Percentiles rank a stretch among this genome's conserved stretches.
These are phyloP conservation scores for Mucor sp. DNA, from an alignment of 371 early-diverging fungal species.

Conservation along the genomic window DNA sequence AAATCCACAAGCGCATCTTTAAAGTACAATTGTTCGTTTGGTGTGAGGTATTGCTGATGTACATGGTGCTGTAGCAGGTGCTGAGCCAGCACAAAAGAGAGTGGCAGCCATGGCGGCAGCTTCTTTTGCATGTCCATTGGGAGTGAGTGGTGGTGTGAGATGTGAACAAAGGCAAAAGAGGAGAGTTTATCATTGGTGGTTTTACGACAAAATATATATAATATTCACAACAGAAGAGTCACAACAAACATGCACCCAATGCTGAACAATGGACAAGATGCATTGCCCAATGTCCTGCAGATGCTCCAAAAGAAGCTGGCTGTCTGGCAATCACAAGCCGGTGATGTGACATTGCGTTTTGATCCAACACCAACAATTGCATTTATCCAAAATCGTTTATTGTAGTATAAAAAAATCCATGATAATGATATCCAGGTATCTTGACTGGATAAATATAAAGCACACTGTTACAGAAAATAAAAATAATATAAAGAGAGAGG, in stretches of 20 bases:
- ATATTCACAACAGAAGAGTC: too few relatives aligned
- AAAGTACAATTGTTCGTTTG: constrained; percentile 41
- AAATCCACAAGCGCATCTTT: constrained; percentile 41
- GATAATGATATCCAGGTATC: constrained; percentile 16
- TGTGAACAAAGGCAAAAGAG: not conserved
- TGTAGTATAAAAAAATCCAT: constrained; percentile 11
- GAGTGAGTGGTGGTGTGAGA: not conserved
- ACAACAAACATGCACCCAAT: too few relatives aligned
- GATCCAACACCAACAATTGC: not conserved
- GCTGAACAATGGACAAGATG: too few relatives aligned
- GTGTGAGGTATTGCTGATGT: constrained; percentile 26
- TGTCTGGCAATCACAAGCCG: too few relatives aligned
- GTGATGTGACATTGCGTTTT: too few relatives aligned
- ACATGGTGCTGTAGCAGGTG: constrained; percentile 25
- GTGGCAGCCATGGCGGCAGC: constrained; percentile 17
- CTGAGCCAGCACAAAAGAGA: constrained; percentile 34
- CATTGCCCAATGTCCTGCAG: too few relatives aligned
- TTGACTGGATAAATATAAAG: constrained; percentile 10
- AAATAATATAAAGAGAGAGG: not conserved
- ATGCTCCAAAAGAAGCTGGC: too few relatives aligned
- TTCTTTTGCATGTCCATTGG: not conserved
- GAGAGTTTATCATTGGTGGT: constrained; percentile 2
- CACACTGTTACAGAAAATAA: constrained; percentile 6
- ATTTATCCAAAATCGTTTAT: constrained; percentile 16
- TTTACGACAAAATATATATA: not conserved